Evolutionary conservation across 495 filamentous ascomycete genomes (phyloP), one percentile per base, ranked within the genome.

Genomic region (Aspergillus hancockii): DNA sequence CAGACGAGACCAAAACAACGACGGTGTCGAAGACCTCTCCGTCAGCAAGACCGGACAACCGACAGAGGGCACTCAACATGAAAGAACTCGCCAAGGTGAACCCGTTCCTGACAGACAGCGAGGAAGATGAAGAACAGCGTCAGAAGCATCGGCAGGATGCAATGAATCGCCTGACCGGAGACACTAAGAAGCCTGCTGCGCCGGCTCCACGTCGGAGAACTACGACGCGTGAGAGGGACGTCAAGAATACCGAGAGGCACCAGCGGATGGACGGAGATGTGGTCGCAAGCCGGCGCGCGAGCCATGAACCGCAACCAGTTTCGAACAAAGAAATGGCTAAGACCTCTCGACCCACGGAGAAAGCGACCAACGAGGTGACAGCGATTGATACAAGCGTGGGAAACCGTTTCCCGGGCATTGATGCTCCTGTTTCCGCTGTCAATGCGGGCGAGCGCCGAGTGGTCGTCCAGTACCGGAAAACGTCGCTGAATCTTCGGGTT

Each of bases 401-500:
- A 22, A 78, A 78, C 0, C 73, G 83, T 45, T 80, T 87, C 6
- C 86, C 88, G 52, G 85, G 86, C 34, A 85, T 81, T 46, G 91
- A 95, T 78, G 90, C 90, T 3, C 92, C 92, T 9, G 77, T 88
- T 3, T 92, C 90, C n/a, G 90, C 91, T 28, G 85, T 90, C 63
- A 95, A 95, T 78, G 84, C 88, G 52, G 88, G 86, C 34, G 89
- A 90, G 60, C 79, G 91, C 75, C 79, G 76, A 62, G 90, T 94
- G 4, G 72, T 81, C 19, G 85, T 96, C 31, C 82, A 86, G 59
- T 91, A 85, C 67, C 81, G 80, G 54, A 81, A 88, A 53, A 76
- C 78, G 16, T 82, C 79, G 0, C 77, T 90, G 16, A 77, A 79
- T 25, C 71, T 96, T 28, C 80, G 84, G 3, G 81, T 97, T n/a